Percentiles rank a stretch among this genome's conserved stretches.
phyloP scores from a whole-genome alignment of 2,329 filamentous ascomycete species.

The Cladobotryum protrusum region DNA sequence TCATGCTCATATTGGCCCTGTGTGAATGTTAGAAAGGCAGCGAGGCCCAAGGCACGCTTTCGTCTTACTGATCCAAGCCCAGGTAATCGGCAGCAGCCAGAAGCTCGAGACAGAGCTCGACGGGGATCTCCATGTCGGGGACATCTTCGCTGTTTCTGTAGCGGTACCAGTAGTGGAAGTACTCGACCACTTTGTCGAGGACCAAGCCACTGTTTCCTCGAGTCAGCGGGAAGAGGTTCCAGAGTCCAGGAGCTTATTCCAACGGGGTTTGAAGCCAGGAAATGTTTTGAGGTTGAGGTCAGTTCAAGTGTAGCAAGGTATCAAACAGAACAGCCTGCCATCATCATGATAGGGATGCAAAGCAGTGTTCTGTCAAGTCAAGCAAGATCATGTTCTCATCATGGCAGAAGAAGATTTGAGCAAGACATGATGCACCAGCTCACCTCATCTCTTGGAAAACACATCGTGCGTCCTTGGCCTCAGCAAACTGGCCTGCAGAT shows the following conservation, averaged over 20 bases:
- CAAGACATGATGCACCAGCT: conserved; percentile 20
- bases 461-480: conserved; percentile 59
- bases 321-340: conserved; percentile 40
- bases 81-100: conserved; percentile 73
- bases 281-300: conserved; percentile 27
- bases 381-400: conserved; percentile 24
- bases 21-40: conserved; percentile 22
- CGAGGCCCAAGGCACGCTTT: background rate
- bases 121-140: conserved; percentile 73
- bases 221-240: conserved; percentile 7
- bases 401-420: conserved; percentile 19
- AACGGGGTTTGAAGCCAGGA: background rate
- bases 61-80: conserved; percentile 52
- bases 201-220: conserved; percentile 54
- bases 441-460: conserved; percentile 70
- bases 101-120: conserved; percentile 71
- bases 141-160: conserved; percentile 65
- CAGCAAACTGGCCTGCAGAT: conserved; percentile 53
- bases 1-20: conserved; percentile 34
- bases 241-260: background rate
- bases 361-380: conserved; percentile 37
- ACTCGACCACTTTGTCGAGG: conserved; percentile 75
- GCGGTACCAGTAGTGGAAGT: conserved; percentile 77
- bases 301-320: conserved; percentile 59
- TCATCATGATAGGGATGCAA: conserved; percentile 37